Percentiles rank a stretch among this genome's conserved stretches.
Evolutionary conservation across 2,329 filamentous ascomycete genomes (phyloP).

Genomic region (Fusarium sp.): DNA sequence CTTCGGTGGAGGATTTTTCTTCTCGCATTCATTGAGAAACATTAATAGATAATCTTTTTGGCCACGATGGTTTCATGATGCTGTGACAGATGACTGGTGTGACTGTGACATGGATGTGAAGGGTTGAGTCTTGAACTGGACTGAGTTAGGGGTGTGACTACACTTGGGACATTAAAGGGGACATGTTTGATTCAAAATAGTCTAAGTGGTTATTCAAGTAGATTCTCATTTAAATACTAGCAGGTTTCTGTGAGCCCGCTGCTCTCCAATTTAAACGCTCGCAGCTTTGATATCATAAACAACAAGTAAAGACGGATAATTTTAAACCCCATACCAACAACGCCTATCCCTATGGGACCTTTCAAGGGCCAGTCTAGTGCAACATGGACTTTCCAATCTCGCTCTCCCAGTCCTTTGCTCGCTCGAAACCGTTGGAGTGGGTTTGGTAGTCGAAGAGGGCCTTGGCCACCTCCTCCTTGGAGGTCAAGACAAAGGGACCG

Average conservation of each 20-base stretch:
- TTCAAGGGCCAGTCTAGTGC: constrained; percentile 39
- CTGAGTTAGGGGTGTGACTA: not conserved
- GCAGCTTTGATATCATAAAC: not conserved
- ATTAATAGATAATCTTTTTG: constrained; percentile 46
- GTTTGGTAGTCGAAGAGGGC: constrained; percentile 81
- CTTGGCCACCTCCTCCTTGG: constrained; percentile 78
- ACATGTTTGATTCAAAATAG: not conserved
- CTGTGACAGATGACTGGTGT: not conserved
- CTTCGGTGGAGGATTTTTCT: constrained; percentile 38
- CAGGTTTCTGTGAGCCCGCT: not conserved
- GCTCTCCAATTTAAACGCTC: not conserved
- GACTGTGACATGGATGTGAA: not conserved
- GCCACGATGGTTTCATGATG: not conserved
- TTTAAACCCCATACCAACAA: constrained; percentile 15
- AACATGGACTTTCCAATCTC: constrained; percentile 86
- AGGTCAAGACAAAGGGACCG: constrained; percentile 83
- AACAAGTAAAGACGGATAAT: not conserved
- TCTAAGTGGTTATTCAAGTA: not conserved
- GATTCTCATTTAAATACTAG: not conserved
- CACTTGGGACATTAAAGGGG: not conserved
- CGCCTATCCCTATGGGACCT: constrained; percentile 6
- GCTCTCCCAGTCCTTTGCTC: constrained; percentile 81
- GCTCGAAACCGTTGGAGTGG: constrained; percentile 81
- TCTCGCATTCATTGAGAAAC: constrained; percentile 46
- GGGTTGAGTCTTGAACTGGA: not conserved